These are phyloP conservation scores for Mrakia gelida DNA, from an alignment of 768 basidiomycete species.

Conservation along the genomic window DNA sequence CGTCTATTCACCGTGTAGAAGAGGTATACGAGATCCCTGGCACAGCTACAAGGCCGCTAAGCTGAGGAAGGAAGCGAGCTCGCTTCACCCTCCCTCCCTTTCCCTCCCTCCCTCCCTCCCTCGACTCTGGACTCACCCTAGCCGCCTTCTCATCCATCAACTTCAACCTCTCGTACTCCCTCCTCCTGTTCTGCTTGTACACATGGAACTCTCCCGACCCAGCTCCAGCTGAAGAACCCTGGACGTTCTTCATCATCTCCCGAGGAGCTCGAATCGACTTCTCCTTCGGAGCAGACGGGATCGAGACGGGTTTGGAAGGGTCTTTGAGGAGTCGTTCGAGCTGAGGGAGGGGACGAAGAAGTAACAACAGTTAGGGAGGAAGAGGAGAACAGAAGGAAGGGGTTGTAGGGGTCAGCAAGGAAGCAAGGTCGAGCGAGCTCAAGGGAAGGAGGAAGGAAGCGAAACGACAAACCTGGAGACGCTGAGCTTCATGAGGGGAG, in stretches of 20 bases:
- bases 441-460: not conserved
- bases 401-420: not conserved
- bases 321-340: conserved; percentile 86
- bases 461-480: conserved; percentile 21
- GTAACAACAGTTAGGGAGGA: no score
- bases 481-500: conserved; percentile 29
- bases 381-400: not conserved
- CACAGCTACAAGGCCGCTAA: not conserved
- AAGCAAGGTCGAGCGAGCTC: not conserved
- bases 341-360: conserved; percentile 51
- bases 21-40: no score
- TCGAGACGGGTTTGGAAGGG: conserved; percentile 71
- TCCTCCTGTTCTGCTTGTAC: conserved; percentile 86
- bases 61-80: not conserved
- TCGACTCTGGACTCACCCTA: conserved; percentile 54
- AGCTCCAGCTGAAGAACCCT: conserved; percentile 94
- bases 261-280: conserved; percentile 74
- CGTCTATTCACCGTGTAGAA: no score
- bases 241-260: conserved; percentile 94
- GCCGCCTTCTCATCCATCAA: conserved; percentile 75
- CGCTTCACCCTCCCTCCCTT: not conserved
- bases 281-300: conserved; percentile 76
- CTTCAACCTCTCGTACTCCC: conserved; percentile 93
- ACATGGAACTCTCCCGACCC: conserved; percentile 98
- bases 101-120: not conserved